Evolutionary conservation across 257 asterid species (phyloP).

Genomic region (Solanum raphanifolium): DNA sequence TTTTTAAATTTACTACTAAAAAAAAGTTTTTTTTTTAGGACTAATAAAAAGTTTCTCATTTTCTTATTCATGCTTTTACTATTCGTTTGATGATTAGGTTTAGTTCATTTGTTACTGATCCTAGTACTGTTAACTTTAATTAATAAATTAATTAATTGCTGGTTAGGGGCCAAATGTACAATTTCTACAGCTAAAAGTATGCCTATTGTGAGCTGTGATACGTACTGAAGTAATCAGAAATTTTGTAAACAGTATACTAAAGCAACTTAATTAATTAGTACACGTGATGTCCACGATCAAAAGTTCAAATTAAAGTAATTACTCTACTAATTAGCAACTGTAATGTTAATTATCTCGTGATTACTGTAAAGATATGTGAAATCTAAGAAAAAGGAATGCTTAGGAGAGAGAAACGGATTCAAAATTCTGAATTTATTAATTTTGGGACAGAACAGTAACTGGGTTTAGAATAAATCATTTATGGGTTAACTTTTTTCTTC

Average conservation of each 20-base stretch:
- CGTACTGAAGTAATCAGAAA: neutral
- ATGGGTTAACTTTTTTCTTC: neutral
- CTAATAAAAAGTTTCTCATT: neutral
- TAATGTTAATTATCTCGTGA: neutral
- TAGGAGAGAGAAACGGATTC: neutral
- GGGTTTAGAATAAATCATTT: neutral
- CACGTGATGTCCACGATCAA: neutral
- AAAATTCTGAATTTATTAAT: neutral
- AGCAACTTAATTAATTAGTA: neutral
- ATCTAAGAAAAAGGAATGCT: neutral
- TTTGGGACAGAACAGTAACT: neutral
- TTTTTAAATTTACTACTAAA: neutral
- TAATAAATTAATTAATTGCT: neutral
- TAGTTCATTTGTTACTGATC: neutral
- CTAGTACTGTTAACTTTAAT: neutral
- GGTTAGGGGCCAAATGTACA: neutral
- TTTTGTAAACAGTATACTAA: neutral
- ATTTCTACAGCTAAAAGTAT: neutral
- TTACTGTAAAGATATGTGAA: neutral
- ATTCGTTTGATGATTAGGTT: neutral
- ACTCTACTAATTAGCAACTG: neutral
- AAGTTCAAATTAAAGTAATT: neutral
- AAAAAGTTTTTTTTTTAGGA: neutral
- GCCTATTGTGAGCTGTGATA: neutral
- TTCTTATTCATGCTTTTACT: neutral